A percentile compares a stretch with the other conserved stretches of the same genome.
Evolutionary conservation across 257 asterid genomes (phyloP).

Genomic region (Rhazya stricta): DNA sequence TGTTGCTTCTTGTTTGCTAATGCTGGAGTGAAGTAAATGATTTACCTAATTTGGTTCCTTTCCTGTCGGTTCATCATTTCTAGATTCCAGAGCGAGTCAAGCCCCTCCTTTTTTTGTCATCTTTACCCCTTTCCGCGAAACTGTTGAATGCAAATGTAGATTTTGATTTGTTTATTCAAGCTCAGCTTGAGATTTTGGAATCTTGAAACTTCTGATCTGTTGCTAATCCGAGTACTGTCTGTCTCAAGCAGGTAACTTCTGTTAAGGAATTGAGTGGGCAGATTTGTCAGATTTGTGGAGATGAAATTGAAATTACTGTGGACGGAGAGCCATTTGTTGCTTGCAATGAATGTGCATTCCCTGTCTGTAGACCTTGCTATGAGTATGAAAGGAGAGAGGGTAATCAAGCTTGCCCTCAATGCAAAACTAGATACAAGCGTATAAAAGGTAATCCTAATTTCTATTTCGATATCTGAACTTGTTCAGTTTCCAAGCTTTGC

Average conservation of each 20-base stretch:
- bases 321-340: conserved; percentile 92
- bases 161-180: not conserved
- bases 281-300: conserved; percentile 98
- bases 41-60: conserved; percentile 31
- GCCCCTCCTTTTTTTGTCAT: conserved; percentile 13
- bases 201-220: conserved; percentile 27
- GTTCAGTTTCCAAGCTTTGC: not conserved
- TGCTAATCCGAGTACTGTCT: not conserved
- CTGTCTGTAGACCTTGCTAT: conserved; percentile 79
- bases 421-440: conserved; percentile 93
- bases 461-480: not conserved
- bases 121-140: not conserved
- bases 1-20: not conserved
- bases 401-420: conserved; percentile 94
- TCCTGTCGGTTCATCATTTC: conserved; percentile 21
- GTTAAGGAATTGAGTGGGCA: conserved; percentile 92
- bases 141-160: not conserved
- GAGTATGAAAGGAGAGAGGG: conserved; percentile 95
- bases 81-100: conserved; percentile 34
- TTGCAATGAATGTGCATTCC: conserved; percentile 95
- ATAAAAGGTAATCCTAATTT: conserved; percentile 51
- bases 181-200: not conserved
- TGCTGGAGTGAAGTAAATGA: conserved; percentile 15
- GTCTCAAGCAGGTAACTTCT: conserved; percentile 64
- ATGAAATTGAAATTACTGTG: conserved; percentile 70